phyloP scores from a whole-genome alignment of 2,329 filamentous ascomycete species.

The Colletotrichum brevisporum region DNA sequence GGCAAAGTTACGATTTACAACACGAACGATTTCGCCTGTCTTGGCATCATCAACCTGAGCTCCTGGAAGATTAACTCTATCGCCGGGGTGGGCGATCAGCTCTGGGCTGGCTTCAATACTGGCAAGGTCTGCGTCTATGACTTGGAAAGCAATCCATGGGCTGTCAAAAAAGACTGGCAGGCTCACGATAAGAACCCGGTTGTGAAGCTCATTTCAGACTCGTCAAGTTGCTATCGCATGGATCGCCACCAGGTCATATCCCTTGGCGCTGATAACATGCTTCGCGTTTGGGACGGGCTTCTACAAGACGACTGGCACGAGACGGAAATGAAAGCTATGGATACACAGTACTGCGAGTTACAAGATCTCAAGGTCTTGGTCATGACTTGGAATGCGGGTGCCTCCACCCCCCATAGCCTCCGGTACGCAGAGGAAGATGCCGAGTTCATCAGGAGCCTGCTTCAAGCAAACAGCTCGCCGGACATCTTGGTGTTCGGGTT shows the following conservation, averaged over 20 bases:
- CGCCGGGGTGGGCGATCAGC: slow-evolving; percentile 81
- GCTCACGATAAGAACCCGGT: slow-evolving; percentile 86
- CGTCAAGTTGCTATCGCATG: slow-evolving; percentile 86
- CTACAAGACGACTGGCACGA: slow-evolving; percentile 97
- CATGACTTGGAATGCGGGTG: slow-evolving; percentile 97
- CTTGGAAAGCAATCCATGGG: slow-evolving; percentile 85
- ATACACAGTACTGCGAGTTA: slow-evolving; percentile 88
- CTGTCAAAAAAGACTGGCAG: slow-evolving; percentile 93
- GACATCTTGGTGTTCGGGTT: slow-evolving; percentile 97
- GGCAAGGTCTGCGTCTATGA: slow-evolving; percentile 96
- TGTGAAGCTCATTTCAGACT: slow-evolving; percentile 81
- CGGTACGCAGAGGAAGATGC: slow-evolving; percentile 78
- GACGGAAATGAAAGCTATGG: slow-evolving; percentile 85
- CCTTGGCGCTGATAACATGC: slow-evolving; percentile 86
- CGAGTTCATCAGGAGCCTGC: slow-evolving; percentile 84
- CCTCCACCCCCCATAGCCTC: slow-evolving; percentile 89
- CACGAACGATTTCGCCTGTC: slow-evolving; percentile 79
- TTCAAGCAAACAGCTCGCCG: slow-evolving; percentile 82
- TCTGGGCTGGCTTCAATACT: slow-evolving; percentile 96
- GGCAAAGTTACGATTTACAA: slow-evolving; percentile 97
- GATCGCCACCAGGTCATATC: slow-evolving; percentile 89
- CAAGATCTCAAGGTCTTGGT: slow-evolving; percentile 84
- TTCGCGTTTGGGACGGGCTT: slow-evolving; percentile 92
- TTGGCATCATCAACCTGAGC: slow-evolving; percentile 88
- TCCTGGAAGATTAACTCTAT: slow-evolving; percentile 95